Conservation (phyloP, 2,329 filamentous ascomycete genomes). For the Claviceps fusiformis region DNA sequence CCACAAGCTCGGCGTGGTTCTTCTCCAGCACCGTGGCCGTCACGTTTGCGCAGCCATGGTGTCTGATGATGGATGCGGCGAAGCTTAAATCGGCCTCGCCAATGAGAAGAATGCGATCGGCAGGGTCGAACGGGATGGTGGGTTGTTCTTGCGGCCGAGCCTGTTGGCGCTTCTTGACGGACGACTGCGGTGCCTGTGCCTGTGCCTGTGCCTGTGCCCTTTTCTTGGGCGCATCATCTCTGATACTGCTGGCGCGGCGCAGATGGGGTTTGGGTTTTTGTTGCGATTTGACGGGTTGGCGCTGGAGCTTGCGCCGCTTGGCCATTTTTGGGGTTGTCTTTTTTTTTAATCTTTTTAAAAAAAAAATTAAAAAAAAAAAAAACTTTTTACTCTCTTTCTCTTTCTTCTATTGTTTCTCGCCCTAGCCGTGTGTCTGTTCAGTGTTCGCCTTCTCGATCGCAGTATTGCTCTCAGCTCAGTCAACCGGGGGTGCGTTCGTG, state of each 20-base stretch:
- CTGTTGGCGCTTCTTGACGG: constrained; percentile 7
- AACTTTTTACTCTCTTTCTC: not conserved
- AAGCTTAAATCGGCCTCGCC: constrained; percentile 78
- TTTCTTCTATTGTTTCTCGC: too few species aligned
- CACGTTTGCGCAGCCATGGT: constrained; percentile 53
- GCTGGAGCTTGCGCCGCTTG: constrained; percentile 9
- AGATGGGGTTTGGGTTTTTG: constrained; percentile 8
- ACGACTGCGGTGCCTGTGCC: not conserved
- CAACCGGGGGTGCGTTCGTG: not conserved
- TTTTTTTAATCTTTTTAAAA: too few species aligned
- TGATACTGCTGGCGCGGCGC: not conserved
- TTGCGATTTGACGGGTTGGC: constrained; percentile 8
- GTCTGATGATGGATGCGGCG: constrained; percentile 48
- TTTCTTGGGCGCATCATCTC: constrained; percentile 5
- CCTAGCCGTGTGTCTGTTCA: too few species aligned
- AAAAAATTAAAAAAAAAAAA: too few species aligned
- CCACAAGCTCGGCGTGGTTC: constrained; percentile 39
- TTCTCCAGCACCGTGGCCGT: constrained; percentile 58
- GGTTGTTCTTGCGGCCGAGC: constrained; percentile 22
- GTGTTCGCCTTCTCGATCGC: too few species aligned
- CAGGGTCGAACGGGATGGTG: constrained; percentile 52
- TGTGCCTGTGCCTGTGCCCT: too few species aligned
- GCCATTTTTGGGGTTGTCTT: constrained; percentile 4
- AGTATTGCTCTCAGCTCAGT: not conserved
- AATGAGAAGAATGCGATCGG: constrained; percentile 59